Conservation (phyloP, 164 flowering plant species). For the Piper longum region DNA sequence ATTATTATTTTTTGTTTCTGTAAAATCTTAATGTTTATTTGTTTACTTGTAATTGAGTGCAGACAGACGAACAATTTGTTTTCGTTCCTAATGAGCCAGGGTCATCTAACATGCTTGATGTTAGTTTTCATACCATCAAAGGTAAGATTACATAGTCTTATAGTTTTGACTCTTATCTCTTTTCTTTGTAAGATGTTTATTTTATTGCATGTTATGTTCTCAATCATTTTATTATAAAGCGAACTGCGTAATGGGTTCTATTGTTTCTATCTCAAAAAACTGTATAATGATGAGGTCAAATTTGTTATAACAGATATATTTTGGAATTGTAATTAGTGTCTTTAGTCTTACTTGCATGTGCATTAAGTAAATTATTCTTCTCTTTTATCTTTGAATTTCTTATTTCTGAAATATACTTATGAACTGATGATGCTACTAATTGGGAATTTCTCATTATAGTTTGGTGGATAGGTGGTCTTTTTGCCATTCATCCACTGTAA, state of each 20-base stretch:
- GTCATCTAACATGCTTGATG: slow-evolving; percentile 35
- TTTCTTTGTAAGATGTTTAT: not conserved
- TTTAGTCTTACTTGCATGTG: too few relatives aligned
- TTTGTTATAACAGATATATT: too few relatives aligned
- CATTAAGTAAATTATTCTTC: too few relatives aligned
- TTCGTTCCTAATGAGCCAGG: slow-evolving; percentile 61
- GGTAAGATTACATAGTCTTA: slow-evolving; percentile 21
- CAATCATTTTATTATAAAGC: not conserved
- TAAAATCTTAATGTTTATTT: not conserved
- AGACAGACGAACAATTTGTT: slow-evolving; percentile 44
- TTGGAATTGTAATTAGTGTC: too few relatives aligned
- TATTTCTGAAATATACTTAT: not conserved
- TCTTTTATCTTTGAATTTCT: too few relatives aligned
- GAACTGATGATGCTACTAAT: not conserved
- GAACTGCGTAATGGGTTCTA: not conserved
- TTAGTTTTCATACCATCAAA: slow-evolving; percentile 42
- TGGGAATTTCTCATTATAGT: not conserved
- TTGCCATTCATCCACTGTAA: not conserved
- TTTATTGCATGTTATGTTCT: not conserved
- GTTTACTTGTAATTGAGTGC: slow-evolving; percentile 1
- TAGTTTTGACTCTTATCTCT: not conserved
- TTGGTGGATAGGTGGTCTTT: not conserved
- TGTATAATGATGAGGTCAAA: too few relatives aligned
- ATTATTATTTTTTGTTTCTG: not conserved
- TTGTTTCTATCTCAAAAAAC: too few relatives aligned